Conservation (phyloP, 2,329 filamentous ascomycete species). For the Trichoderma guizhouense region DNA sequence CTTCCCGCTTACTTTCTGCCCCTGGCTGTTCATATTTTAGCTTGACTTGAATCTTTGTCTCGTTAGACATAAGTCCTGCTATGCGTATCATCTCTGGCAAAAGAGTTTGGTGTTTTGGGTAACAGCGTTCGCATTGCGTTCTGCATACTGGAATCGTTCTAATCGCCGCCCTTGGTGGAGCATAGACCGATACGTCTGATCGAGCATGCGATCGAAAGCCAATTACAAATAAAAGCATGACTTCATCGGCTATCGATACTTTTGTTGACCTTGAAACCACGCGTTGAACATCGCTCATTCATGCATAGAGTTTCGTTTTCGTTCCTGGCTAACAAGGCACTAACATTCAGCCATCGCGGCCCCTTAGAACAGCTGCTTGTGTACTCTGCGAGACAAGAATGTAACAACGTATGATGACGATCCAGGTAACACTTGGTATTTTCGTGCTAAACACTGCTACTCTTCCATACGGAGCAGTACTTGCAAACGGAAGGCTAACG, state of each 20-base stretch:
- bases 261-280: neutral
- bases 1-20: slow-evolving; percentile 1
- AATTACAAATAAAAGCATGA: neutral
- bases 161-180: slow-evolving; percentile 5
- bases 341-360: neutral
- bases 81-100: slow-evolving; percentile 7
- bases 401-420: neutral
- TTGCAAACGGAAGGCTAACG: slow-evolving; percentile 3
- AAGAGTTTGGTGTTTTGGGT: neutral
- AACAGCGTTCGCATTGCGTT: slow-evolving; percentile 10
- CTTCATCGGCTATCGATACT: neutral
- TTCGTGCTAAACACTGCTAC: neutral
- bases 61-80: neutral
- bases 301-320: neutral
- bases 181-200: neutral
- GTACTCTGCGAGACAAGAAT: neutral
- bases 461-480: neutral
- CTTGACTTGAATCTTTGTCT: neutral
- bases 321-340: slow-evolving; percentile 18
- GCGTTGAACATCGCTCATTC: neutral
- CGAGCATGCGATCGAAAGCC: neutral
- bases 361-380: neutral
- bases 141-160: neutral
- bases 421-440: neutral
- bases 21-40: neutral